Evolutionary conservation across 371 early-diverging fungal genomes (phyloP).

Genomic region (Circinella minor): DNA sequence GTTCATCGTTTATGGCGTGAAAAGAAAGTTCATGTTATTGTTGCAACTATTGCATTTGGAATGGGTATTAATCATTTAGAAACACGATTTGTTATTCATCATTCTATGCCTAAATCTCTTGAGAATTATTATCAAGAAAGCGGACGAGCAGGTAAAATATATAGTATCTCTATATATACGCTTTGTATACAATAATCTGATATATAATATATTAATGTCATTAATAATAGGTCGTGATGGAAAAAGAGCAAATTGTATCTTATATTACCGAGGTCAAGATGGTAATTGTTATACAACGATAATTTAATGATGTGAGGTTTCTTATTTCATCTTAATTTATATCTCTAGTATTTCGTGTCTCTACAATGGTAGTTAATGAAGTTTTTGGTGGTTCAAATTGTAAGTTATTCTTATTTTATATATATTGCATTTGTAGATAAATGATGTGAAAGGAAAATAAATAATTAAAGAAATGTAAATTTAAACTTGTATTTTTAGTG

Average conservation of each 20-base stretch:
- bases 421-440: not conserved
- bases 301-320: not conserved
- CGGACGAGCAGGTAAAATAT: slow-evolving; percentile 79
- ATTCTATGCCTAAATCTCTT: slow-evolving; percentile 81
- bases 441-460: no score
- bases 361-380: slow-evolving; percentile 66
- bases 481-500: slow-evolving; percentile 32
- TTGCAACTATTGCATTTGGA: slow-evolving; percentile 98
- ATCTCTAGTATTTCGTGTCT: slow-evolving; percentile 55
- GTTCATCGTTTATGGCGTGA: slow-evolving; percentile 61
- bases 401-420: slow-evolving; percentile 20
- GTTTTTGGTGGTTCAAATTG: slow-evolving; percentile 64
- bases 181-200: not conserved
- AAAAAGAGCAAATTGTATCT: slow-evolving; percentile 69
- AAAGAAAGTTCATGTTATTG: slow-evolving; percentile 80
- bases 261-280: slow-evolving; percentile 78
- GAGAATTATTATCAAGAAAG: slow-evolving; percentile 96
- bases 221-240: slow-evolving; percentile 65
- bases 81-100: slow-evolving; percentile 89
- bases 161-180: not conserved
- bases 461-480: no score
- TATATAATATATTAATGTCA: not conserved
- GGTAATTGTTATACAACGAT: slow-evolving; percentile 26
- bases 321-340: not conserved
- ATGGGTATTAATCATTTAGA: slow-evolving; percentile 91